Evolutionary conservation across 1,139 yeast genomes (phyloP), one percentile per base, ranked within the genome.

Genomic region (Wickerhamomyces sp.): DNA sequence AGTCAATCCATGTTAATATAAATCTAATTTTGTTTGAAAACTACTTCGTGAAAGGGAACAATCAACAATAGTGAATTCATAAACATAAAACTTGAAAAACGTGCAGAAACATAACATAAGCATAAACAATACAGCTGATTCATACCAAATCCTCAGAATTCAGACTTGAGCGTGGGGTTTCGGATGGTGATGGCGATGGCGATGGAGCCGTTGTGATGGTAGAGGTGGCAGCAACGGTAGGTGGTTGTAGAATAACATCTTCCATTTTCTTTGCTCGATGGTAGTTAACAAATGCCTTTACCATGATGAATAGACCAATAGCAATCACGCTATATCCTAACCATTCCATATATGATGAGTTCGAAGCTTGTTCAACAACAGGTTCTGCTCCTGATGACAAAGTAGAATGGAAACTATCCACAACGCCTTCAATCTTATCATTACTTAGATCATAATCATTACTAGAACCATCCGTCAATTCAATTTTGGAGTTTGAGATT

Each of bases 231-330:
- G n/a, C n/a, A n/a, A n/a, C n/a, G n/a, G n/a, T n/a, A 13, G 67
- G 62, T 14, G 82, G 78, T 21, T 68, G 64, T 45, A 78, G 60
- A 23, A 86, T 81, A 16, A 66, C 70, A 14, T 39, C 63, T 55
- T 89, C 96, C 75, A 80, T 78, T 49, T 74, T 74, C 53, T 84
- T 78, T n/a, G 91, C 94, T 44, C 78, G 68, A 46, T 71, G 68
- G 56, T 78, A 91, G 56, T 85, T 95, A 35, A 72, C 64, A 16
- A 83, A 47, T 9, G 95, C 77, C 54, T 82, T 85, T 17, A 77
- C 41, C 13, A 83, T 62, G 17, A 89, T 67, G 38, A 82, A 68
- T 5, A 73, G 55, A 1, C 97, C 98, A 37, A 84, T 65, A 3
- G 78, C 70, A 46, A 85, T 75, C 28, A 84, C 62, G 2, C 73